phyloP scores from a whole-genome alignment of 1,139 yeast genomes.

The Geotrichum australiense region DNA sequence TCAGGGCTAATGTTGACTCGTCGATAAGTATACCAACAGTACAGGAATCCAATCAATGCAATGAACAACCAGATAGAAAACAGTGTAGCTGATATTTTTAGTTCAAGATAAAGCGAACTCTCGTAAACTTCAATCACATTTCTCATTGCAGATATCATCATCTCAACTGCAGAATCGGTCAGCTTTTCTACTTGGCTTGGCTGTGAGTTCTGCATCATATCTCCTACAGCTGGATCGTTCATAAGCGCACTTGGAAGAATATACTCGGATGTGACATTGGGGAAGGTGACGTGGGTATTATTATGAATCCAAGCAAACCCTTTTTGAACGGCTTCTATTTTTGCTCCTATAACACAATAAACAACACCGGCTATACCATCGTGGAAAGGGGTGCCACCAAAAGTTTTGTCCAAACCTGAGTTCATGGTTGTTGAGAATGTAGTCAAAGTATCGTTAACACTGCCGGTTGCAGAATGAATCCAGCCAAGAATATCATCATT shows the following conservation, averaged over 20 bases:
- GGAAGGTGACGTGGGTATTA: constrained; percentile 54
- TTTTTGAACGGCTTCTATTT: constrained; percentile 53
- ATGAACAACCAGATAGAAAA: constrained; percentile 24
- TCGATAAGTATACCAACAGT: constrained; percentile 19
- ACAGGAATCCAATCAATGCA: constrained; percentile 22
- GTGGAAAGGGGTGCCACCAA: constrained; percentile 62
- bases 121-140: constrained; percentile 21
- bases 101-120: constrained; percentile 22
- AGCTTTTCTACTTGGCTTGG: constrained; percentile 1
- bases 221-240: background rate
- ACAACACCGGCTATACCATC: constrained; percentile 55
- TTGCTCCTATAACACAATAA: constrained; percentile 72
- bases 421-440: constrained; percentile 48
- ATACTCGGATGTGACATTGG: constrained; percentile 30
- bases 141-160: constrained; percentile 17
- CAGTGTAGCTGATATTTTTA: constrained; percentile 23
- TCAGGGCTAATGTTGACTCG: background rate
- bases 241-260: constrained; percentile 12
- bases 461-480: constrained; percentile 48
- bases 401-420: constrained; percentile 47
- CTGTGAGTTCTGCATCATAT: background rate
- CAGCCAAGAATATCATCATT: constrained; percentile 65
- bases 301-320: constrained; percentile 77
- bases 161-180: constrained; percentile 13
- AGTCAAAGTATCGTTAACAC: constrained; percentile 51